These are phyloP conservation scores for Myotisia sp. DNA, from an alignment of 2,329 filamentous ascomycete genomes.

Conservation along the genomic window DNA sequence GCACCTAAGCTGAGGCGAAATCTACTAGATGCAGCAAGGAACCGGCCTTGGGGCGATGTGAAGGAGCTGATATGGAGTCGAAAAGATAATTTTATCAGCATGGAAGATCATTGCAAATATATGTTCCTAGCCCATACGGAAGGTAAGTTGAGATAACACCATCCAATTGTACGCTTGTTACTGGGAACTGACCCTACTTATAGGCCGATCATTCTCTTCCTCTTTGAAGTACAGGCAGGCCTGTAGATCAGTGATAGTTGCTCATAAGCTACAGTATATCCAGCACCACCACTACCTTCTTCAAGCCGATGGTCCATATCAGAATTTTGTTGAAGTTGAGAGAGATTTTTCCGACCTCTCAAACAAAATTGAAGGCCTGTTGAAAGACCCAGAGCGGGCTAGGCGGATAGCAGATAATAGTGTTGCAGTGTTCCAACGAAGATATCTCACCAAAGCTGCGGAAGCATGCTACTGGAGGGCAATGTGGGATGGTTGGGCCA, in stretches of 20 bases:
- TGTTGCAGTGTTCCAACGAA: constrained; percentile 33
- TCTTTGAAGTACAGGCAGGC: constrained; percentile 38
- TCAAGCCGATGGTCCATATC: constrained; percentile 27
- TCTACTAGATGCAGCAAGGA: constrained; percentile 26
- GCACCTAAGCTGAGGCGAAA: constrained; percentile 28
- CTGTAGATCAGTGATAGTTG: constrained; percentile 35
- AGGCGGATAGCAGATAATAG: constrained; percentile 35
- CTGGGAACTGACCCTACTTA: neutral
- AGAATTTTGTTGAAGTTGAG: constrained; percentile 36
- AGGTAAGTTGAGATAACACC: constrained; percentile 21
- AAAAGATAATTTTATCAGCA: constrained; percentile 31
- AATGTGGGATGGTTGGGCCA: constrained; percentile 23
- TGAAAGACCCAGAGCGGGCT: constrained; percentile 26
- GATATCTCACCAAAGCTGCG: constrained; percentile 37
- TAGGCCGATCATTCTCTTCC: constrained; percentile 34
- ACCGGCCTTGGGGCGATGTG: constrained; percentile 36
- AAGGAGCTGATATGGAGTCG: constrained; percentile 28
- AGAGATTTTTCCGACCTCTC: constrained; percentile 43
- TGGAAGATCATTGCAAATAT: constrained; percentile 40
- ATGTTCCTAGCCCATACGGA: constrained; percentile 41
- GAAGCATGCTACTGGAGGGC: constrained; percentile 40
- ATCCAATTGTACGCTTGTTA: neutral
- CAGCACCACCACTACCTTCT: constrained; percentile 36
- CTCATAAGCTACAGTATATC: constrained; percentile 35
- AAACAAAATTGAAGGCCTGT: constrained; percentile 25